phyloP scores from a whole-genome alignment of 2,329 filamentous ascomycete genomes.

The Calonectria montana region DNA sequence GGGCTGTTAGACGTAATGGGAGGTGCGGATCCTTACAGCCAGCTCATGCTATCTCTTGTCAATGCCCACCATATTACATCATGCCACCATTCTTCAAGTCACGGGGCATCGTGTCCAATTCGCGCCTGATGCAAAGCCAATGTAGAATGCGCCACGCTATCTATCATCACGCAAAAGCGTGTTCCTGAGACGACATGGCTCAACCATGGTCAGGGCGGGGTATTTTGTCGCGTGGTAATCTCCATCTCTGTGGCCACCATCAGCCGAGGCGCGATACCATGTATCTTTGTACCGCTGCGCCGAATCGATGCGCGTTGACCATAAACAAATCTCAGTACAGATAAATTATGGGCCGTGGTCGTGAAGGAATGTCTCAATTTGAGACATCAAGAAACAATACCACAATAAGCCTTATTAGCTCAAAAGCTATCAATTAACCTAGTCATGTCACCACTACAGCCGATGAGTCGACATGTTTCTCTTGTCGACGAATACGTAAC shows the following conservation, averaged over 20 bases:
- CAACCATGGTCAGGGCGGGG: not conserved
- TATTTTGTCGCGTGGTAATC: not conserved
- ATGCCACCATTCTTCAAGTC: slow-evolving; percentile 30
- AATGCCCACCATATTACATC: slow-evolving; percentile 15
- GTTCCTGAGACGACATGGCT: slow-evolving; percentile 21
- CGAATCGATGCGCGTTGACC: not conserved
- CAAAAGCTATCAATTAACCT: not conserved
- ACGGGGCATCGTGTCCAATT: slow-evolving; percentile 36
- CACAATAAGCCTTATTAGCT: not conserved
- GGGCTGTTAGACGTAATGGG: not conserved
- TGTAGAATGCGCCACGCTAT: not conserved
- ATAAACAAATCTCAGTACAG: not conserved
- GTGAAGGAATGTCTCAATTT: not conserved
- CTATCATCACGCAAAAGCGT: slow-evolving; percentile 24
- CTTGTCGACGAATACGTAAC: slow-evolving; percentile 38
- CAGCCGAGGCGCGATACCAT: slow-evolving; percentile 4
- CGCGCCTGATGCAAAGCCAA: slow-evolving; percentile 21
- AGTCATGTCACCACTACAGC: slow-evolving; percentile 16
- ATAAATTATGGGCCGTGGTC: not conserved
- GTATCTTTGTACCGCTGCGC: not conserved
- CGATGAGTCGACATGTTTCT: slow-evolving; percentile 9
- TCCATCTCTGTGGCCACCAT: slow-evolving; percentile 15
- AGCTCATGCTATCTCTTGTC: slow-evolving; percentile 7
- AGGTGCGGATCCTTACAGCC: not conserved
- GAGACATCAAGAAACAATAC: not conserved